Evolutionary conservation across 2,329 filamentous ascomycete species (phyloP).

Genomic region (Blastomyces gilchristii): DNA sequence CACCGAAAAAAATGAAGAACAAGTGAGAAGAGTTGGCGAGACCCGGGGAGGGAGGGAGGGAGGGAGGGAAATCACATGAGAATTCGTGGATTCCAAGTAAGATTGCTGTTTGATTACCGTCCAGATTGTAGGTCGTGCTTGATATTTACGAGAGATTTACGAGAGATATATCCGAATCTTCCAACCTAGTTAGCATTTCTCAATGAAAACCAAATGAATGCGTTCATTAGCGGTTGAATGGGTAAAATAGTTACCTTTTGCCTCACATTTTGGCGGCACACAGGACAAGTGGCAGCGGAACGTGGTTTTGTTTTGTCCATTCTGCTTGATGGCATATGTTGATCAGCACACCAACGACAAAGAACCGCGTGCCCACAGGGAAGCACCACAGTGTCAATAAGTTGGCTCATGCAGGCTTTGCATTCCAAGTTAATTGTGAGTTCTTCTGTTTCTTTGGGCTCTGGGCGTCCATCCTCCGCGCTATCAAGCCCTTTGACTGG

Average conservation of each 20-base stretch:
- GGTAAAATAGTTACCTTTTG: constrained; percentile 19
- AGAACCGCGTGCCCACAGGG: constrained; percentile 48
- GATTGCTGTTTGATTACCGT: neutral
- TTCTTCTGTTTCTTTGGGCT: constrained; percentile 39
- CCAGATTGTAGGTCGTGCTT: too few relatives aligned
- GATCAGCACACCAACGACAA: constrained; percentile 46
- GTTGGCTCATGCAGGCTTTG: constrained; percentile 44
- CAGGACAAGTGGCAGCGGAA: constrained; percentile 19
- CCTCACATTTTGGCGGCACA: constrained; percentile 22
- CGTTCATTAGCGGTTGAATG: neutral
- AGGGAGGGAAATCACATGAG: neutral
- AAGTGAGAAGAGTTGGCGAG: neutral
- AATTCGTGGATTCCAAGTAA: neutral
- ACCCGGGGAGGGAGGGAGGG: neutral
- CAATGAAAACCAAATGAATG: neutral
- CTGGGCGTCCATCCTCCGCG: neutral
- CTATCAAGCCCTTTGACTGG: neutral
- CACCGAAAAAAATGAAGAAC: neutral
- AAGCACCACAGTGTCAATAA: constrained; percentile 42
- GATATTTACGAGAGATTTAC: neutral
- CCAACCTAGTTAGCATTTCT: constrained; percentile 1
- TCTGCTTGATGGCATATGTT: constrained; percentile 38
- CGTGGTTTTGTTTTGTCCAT: constrained; percentile 23
- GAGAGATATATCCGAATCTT: constrained; percentile 11
- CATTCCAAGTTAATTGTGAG: constrained; percentile 44